Percentiles rank a stretch among this genome's conserved stretches.
phyloP scores from a whole-genome alignment of 257 asterid species.

The Solanum verrucosum region DNA sequence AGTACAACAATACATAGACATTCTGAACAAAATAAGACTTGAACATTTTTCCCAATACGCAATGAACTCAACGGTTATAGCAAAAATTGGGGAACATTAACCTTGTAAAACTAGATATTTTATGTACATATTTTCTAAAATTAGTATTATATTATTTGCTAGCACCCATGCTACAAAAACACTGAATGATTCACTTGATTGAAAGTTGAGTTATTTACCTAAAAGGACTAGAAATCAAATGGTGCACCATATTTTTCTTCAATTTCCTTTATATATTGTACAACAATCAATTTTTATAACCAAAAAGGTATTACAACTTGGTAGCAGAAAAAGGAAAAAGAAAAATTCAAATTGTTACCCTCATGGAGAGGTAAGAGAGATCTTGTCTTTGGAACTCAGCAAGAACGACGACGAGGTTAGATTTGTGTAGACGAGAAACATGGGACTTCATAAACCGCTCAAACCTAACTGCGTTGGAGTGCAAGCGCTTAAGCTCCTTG shows the following conservation, averaged over 20 bases:
- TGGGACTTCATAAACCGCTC: constrained; percentile 64
- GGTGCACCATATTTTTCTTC: background rate
- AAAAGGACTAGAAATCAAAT: too few species aligned
- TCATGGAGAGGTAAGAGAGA: constrained; percentile 65
- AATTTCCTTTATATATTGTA: background rate
- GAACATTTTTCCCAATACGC: background rate
- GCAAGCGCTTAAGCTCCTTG: constrained; percentile 81
- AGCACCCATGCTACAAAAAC: background rate
- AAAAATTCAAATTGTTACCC: constrained; percentile 19
- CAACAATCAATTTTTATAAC: background rate
- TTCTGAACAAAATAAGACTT: background rate
- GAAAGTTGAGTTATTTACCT: background rate
- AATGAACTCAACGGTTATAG: background rate
- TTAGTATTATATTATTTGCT: too few species aligned
- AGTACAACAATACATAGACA: background rate
- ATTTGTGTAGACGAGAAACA: constrained; percentile 78
- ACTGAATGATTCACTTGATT: background rate
- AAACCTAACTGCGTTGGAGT: constrained; percentile 45
- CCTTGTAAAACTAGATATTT: background rate
- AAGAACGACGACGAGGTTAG: constrained; percentile 79
- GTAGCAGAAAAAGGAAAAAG: background rate
- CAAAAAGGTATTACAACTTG: background rate
- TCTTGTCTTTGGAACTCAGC: constrained; percentile 90
- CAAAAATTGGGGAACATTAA: background rate
- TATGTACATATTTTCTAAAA: background rate